These are phyloP conservation scores for rapeseed (Brassica napus) DNA, from an alignment of 345 rosid species.

Conservation along the genomic window DNA sequence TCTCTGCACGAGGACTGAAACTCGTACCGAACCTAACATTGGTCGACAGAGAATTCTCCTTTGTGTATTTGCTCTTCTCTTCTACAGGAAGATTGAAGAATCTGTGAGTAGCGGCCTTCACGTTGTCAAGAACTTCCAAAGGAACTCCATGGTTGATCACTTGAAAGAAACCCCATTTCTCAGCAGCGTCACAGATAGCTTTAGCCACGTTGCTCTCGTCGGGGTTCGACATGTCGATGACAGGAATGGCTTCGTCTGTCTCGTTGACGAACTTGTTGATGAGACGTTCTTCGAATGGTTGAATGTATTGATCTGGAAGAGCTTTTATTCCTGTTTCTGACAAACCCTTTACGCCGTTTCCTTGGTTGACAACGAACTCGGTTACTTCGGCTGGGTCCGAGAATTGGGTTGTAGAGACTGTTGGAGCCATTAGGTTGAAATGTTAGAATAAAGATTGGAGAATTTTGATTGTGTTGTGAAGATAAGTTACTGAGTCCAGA, in stretches of 20 bases:
- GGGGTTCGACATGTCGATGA: conserved; percentile 48
- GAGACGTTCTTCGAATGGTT: conserved; percentile 46
- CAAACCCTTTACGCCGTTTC: conserved; percentile 53
- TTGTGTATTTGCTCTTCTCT: conserved; percentile 45
- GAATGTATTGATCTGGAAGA: conserved; percentile 48
- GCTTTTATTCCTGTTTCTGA: conserved; percentile 46
- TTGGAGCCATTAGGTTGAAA: conserved; percentile 40
- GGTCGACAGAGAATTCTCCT: conserved; percentile 36
- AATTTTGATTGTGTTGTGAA: conserved; percentile 6
- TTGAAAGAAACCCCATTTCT: conserved; percentile 57
- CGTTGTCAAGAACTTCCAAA: conserved; percentile 40
- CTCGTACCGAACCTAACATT: conserved; percentile 45
- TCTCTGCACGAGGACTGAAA: conserved; percentile 48
- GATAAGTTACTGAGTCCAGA: conserved; percentile 22
- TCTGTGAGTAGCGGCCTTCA: conserved; percentile 42
- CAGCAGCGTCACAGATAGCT: conserved; percentile 52
- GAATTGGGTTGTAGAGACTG: conserved; percentile 20
- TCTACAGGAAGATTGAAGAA: conserved; percentile 47
- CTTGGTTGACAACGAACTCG: conserved; percentile 48
- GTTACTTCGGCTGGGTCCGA: conserved; percentile 31
- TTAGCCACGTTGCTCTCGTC: conserved; percentile 41
- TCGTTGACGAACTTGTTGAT: conserved; percentile 38
- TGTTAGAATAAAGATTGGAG: not conserved
- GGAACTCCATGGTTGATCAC: conserved; percentile 52
- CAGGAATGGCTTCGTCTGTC: conserved; percentile 43